Conservation (phyloP, 1,284 basidiomycete species). For the Marasmius fiardii region DNA sequence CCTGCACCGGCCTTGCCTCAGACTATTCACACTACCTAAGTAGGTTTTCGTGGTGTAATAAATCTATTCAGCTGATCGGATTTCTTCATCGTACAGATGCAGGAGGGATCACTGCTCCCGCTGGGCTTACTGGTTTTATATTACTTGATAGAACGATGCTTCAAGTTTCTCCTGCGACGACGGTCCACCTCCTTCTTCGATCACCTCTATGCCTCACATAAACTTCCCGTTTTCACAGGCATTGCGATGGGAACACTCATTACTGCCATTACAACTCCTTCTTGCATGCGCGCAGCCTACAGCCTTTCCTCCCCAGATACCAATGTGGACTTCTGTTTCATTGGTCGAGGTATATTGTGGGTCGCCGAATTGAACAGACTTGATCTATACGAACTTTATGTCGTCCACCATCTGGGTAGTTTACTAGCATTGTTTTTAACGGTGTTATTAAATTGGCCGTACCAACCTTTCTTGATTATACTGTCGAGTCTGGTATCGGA, state of each 20-base stretch:
- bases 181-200: background rate
- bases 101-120: no score
- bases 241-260: constrained; percentile 16
- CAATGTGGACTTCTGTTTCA: constrained; percentile 14
- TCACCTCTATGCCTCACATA: background rate
- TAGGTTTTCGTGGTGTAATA: no score
- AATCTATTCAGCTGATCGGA: no score
- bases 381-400: constrained; percentile 19
- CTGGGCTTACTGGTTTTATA: background rate
- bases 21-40: no score
- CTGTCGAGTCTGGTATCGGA: constrained; percentile 19
- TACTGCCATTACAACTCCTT: constrained; percentile 7
- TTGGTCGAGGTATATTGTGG: constrained; percentile 19
- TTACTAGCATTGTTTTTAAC: constrained; percentile 16
- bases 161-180: background rate
- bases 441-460: constrained; percentile 12
- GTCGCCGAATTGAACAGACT: constrained; percentile 20
- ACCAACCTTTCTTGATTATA: constrained; percentile 10
- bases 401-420: constrained; percentile 19
- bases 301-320: background rate
- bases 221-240: background rate
- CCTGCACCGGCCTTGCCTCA: no score
- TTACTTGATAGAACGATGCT: background rate
- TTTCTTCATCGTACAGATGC: background rate
- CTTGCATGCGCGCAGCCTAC: background rate